Evolutionary conservation across 1,284 basidiomycete genomes (phyloP), one percentile per base, ranked within the genome.

Genomic region (Melanopsichium pennsylvanicum): DNA sequence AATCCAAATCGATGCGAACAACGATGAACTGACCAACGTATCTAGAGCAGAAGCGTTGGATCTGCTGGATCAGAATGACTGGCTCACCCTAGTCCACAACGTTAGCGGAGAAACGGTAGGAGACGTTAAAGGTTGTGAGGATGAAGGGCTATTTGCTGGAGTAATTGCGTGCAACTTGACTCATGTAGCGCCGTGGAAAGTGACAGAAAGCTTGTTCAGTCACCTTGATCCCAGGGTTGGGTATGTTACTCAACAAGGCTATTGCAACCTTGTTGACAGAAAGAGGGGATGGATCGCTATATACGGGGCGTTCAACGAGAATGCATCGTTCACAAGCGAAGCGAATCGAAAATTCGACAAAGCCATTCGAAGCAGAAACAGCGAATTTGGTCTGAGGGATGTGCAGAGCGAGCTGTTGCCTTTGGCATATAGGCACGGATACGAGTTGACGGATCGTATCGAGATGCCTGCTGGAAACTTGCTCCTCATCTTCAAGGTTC

Each of bases 241-340:
- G 18, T 63, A 59, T 18, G 52, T 48, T 12, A 68, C 58, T 5
- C 59, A 61, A 22, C 42, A 47, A 27, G 69, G 69, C 6, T 48
- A 56, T 19, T 6, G 43, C 5, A 55, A 45, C 16, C 19, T 69
- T 1, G 44, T 72, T 19, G 33, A 35, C 12, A 45, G 35, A 7
- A 8, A 15, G 7, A 4, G 52, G 16, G 70, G 70, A 2, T 72
- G 58, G 44, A 50, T 72, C 18, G 70, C 70, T 12, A 49, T 74
- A 26, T 74, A 74, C 33, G 72, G 72, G 2, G 68, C 72, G 0
- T 74, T 74, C 48, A 74, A 72, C 42, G 55, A 74, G 32, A 26
- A 66, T 3, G 70, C 61, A 0, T 16, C 18, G 3, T 61, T 44
- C 26, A 64, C 69, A 0, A 58, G 56, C 10, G 52, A 60, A 6